Conservation (phyloP, 2,329 filamentous ascomycete genomes). For the Trichoderma cornu-damae region DNA sequence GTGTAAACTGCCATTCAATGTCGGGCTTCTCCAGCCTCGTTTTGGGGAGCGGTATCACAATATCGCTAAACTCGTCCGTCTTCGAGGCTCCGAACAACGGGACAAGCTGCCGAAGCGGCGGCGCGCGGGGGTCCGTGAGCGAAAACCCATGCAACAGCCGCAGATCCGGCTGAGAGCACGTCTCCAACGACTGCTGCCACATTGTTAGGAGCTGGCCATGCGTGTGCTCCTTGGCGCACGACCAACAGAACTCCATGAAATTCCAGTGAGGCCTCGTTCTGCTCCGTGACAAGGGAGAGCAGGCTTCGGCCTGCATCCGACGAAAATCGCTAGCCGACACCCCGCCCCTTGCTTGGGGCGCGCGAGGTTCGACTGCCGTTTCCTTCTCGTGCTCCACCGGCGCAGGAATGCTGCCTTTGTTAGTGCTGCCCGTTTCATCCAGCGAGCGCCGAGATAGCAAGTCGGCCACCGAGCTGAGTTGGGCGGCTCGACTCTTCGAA, state of each 20-base stretch:
- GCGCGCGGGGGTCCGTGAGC: slow-evolving; percentile 57
- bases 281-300: slow-evolving; percentile 56
- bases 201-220: slow-evolving; percentile 60
- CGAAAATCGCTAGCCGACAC: slow-evolving; percentile 31
- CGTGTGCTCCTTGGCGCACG: slow-evolving; percentile 60
- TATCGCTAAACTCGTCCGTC: slow-evolving; percentile 67
- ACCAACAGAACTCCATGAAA: slow-evolving; percentile 56
- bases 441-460: slow-evolving; percentile 28
- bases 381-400: slow-evolving; percentile 3
- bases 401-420: neutral
- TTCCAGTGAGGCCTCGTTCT: slow-evolving; percentile 59
- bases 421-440: slow-evolving; percentile 8
- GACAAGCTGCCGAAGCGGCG: slow-evolving; percentile 58
- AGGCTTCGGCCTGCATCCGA: slow-evolving; percentile 47
- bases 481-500: slow-evolving; percentile 19
- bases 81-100: slow-evolving; percentile 75
- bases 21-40: slow-evolving; percentile 40
- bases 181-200: slow-evolving; percentile 60
- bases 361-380: neutral
- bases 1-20: slow-evolving; percentile 44
- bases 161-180: slow-evolving; percentile 74
- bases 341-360: neutral
- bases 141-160: slow-evolving; percentile 69
- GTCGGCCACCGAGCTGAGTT: slow-evolving; percentile 28
- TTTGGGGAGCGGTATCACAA: slow-evolving; percentile 61